phyloP scores from a whole-genome alignment of 2,329 filamentous ascomycete species.

The Neonectria neomacrospora region DNA sequence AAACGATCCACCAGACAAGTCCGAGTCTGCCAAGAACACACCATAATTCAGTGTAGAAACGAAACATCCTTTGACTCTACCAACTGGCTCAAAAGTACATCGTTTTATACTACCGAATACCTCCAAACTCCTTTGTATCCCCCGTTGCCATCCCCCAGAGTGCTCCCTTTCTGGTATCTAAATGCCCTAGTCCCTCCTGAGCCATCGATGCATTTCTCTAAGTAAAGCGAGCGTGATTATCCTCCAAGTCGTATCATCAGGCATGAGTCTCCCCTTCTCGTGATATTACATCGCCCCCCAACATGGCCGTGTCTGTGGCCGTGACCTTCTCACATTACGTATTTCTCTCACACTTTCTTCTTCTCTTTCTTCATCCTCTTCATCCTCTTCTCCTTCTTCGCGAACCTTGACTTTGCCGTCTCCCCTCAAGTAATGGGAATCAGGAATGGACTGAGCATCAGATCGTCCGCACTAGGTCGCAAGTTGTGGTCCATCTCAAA shows the following conservation, averaged over 20 bases:
- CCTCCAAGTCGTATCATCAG: conserved; percentile 38
- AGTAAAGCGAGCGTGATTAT: conserved; percentile 42
- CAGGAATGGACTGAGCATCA: conserved; percentile 86
- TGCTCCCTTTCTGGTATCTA: conserved; percentile 34
- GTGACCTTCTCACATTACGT: neutral
- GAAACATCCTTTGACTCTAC: neutral
- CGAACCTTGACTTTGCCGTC: neutral
- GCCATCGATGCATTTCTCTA: conserved; percentile 36
- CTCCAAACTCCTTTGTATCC: conserved; percentile 40
- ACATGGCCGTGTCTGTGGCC: neutral
- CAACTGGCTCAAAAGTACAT: neutral
- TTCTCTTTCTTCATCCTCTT: too few species aligned
- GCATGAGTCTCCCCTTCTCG: conserved; percentile 24
- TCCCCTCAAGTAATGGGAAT: conserved; percentile 68
- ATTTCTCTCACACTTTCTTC: neutral
- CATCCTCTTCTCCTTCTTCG: conserved; percentile 4
- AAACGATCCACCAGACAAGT: conserved; percentile 7
- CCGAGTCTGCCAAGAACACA: neutral
- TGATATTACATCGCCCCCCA: conserved; percentile 21
- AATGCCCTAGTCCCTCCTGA: conserved; percentile 33
- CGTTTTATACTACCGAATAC: conserved; percentile 11
- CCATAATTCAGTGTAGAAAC: neutral
- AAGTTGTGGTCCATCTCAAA: conserved; percentile 97
- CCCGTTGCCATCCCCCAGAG: conserved; percentile 24
- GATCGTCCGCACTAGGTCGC: conserved; percentile 89